Conservation (phyloP, 2,329 filamentous ascomycete genomes). For the Penicillium sp. region DNA sequence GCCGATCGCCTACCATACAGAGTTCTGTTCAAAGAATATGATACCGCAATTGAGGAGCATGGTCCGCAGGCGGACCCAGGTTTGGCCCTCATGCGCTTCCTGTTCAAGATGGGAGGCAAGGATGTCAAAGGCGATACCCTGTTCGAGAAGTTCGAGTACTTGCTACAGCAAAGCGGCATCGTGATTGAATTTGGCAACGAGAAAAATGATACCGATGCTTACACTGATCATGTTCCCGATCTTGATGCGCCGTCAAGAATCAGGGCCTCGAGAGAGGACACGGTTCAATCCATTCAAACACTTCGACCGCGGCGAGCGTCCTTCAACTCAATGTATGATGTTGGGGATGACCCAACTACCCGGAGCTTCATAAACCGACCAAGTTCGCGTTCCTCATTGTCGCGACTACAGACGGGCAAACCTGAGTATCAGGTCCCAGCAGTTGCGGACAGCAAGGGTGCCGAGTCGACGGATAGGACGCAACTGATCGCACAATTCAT, state of each 20-base stretch:
- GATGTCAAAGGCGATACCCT: constrained; percentile 61
- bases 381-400: constrained; percentile 51
- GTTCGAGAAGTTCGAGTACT: constrained; percentile 70
- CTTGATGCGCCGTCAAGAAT: constrained; percentile 30
- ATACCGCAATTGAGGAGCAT: constrained; percentile 72
- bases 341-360: constrained; percentile 58
- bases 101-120: constrained; percentile 76
- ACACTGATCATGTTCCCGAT: constrained; percentile 29
- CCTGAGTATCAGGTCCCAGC: constrained; percentile 37
- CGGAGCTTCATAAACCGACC: constrained; percentile 42
- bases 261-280: constrained; percentile 33
- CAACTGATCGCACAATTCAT: constrained; percentile 45
- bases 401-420: constrained; percentile 45
- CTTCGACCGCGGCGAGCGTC: constrained; percentile 55
- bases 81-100: constrained; percentile 74
- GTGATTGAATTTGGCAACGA: constrained; percentile 65
- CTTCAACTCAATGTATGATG: constrained; percentile 59
- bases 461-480: constrained; percentile 38
- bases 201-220: constrained; percentile 43
- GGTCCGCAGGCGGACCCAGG: constrained; percentile 75
- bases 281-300: constrained; percentile 33
- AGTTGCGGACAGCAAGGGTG: constrained; percentile 15
- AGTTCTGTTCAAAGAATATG: constrained; percentile 81
- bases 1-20: constrained; percentile 71
- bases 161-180: constrained; percentile 73